Evolutionary conservation across 345 rosid species (phyloP).

Genomic region (Moringa oleifera): DNA sequence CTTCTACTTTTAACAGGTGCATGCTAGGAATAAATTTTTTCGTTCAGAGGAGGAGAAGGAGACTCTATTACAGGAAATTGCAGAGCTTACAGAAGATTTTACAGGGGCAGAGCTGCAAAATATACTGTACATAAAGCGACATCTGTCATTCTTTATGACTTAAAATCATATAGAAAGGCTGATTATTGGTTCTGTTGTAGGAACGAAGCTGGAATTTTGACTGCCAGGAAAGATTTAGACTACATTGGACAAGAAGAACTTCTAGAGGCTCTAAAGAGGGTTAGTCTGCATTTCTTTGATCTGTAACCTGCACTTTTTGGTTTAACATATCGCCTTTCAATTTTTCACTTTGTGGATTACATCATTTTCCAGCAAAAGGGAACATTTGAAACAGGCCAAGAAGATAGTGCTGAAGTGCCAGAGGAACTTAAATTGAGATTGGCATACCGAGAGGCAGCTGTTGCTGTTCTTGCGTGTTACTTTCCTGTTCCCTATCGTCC

Average conservation of each 20-base stretch:
- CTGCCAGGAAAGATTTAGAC: constrained; percentile 90
- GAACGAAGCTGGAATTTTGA: constrained; percentile 97
- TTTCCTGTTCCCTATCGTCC: constrained; percentile 77
- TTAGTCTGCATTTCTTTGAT: constrained; percentile 21
- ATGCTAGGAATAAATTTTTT: constrained; percentile 89
- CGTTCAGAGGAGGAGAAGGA: constrained; percentile 82
- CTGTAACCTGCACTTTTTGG: background rate
- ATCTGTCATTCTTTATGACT: background rate
- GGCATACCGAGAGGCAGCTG: constrained; percentile 95
- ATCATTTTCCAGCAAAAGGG: constrained; percentile 75
- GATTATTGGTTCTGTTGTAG: constrained; percentile 35
- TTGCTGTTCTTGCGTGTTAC: constrained; percentile 85
- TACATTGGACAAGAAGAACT: constrained; percentile 88
- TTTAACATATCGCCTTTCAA: constrained; percentile 10
- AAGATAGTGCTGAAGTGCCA: constrained; percentile 79
- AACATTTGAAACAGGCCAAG: constrained; percentile 93
- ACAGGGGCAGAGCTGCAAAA: constrained; percentile 98
- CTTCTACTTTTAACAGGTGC: constrained; percentile 48
- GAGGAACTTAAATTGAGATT: constrained; percentile 79
- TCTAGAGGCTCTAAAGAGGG: constrained; percentile 88
- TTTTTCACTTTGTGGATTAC: constrained; percentile 19
- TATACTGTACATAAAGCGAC: constrained; percentile 43
- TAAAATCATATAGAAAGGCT: constrained; percentile 14
- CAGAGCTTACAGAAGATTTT: constrained; percentile 79
- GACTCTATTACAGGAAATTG: constrained; percentile 63